phyloP scores from a whole-genome alignment of 169 alveolate genomes.

The Cryptosporidium xiaoi region DNA sequence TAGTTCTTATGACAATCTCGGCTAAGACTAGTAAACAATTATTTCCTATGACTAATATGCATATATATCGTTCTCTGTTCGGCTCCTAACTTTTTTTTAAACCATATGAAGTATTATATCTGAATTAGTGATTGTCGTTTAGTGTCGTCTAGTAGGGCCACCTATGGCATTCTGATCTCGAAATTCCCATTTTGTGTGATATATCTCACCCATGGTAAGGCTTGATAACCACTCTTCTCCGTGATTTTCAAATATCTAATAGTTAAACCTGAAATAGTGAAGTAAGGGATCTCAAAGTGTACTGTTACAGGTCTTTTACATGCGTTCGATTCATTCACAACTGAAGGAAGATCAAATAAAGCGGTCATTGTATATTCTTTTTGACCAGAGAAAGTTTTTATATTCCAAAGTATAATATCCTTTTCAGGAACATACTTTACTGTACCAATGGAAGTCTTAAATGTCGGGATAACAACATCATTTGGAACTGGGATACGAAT shows the following conservation, averaged over 20 bases:
- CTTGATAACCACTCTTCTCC: constrained; percentile 97
- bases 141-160: not conserved
- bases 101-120: too few relatives aligned
- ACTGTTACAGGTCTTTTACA: constrained; percentile 94
- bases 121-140: too few relatives aligned
- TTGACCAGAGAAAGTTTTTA: constrained; percentile 98
- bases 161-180: constrained; percentile 95
- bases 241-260: constrained; percentile 97
- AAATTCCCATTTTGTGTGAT: constrained; percentile 99
- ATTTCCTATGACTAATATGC: too few relatives aligned
- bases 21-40: too few relatives aligned
- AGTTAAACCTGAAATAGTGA: constrained; percentile 98
- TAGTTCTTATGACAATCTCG: too few relatives aligned
- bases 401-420: constrained; percentile 94
- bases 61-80: too few relatives aligned
- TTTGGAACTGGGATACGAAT: constrained; percentile 98
- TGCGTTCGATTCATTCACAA: constrained; percentile 72
- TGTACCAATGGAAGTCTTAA: constrained; percentile 95
- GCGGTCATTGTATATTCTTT: constrained; percentile 97
- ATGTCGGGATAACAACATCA: constrained; percentile 88
- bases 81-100: too few relatives aligned
- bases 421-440: constrained; percentile 96
- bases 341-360: constrained; percentile 96
- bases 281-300: constrained; percentile 99
- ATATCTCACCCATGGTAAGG: constrained; percentile 99